Base-by-base conservation (phyloP, 257 asterid genomes). In the Jacaranda copaia region DNA sequence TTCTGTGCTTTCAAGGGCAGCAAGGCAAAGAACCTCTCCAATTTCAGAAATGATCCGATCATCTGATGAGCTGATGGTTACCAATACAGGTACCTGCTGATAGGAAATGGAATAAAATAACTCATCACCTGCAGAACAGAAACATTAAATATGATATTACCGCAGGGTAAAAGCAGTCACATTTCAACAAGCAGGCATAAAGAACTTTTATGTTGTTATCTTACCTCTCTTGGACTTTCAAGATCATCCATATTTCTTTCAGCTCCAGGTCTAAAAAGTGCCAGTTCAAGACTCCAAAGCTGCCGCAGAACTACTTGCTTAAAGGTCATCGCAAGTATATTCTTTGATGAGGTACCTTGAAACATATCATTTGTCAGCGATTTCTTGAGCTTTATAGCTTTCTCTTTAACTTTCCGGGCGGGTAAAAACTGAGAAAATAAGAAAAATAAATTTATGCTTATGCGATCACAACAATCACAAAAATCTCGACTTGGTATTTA, bases 71-170 rank as follows among this genome's bases (percentile, higher is more conserved):
- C 83, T 82, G 80, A 94, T 87, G 81, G 81, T 74, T 76, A 92
- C 83, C 83, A 83, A 64, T 68, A 86, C 82, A 79, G 97, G 90
- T 89, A 94, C 98, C 99, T 94, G 98, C 92, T 53, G 96, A 89
- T 69, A 85, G 88, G 88, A 94, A 92, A 94, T 19, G 84, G 89
- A 88, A 92, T 78, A 91, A 92, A 90, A 94, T 85, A 88, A 94
- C 90, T 85, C 84, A 80, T 91, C 90, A 90, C 97, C 98, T 90
- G 98, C 96, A 84, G 88, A 80, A 77, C 86, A 91, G 86, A 91
- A 74, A 88, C 83, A 84, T 86, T 86, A 82, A 82, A 86, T 76
- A 74, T 79, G 79, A 70, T 59, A 85, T 88, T 75, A 85, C 76
- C 72, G 82, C 83, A 81, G 48, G 69, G 68, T 53, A 84, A 58